Evolutionary conservation across 257 asterid species (phyloP).

Genomic region (Solanum gracilifrons): DNA sequence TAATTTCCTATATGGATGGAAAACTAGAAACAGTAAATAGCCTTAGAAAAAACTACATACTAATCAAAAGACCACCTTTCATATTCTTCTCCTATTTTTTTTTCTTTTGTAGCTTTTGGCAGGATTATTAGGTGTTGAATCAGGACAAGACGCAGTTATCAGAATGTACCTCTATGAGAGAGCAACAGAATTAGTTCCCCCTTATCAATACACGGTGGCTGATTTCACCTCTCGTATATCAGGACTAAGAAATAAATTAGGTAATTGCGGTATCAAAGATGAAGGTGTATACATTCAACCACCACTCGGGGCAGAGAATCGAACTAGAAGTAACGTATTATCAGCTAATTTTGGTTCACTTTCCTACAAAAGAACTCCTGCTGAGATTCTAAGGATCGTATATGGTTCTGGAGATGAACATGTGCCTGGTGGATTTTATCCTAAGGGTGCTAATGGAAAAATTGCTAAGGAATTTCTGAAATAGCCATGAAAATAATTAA

Average conservation of each 20-base stretch:
- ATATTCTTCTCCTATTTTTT: no score
- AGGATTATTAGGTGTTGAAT: constrained; percentile 36
- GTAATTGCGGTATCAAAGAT: constrained; percentile 25
- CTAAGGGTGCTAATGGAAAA: constrained; percentile 29
- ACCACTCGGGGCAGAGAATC: constrained; percentile 21
- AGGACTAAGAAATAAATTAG: constrained; percentile 25
- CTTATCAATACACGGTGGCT: constrained; percentile 25
- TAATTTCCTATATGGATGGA: no score
- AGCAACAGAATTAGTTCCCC: constrained; percentile 11
- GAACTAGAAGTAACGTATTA: constrained; percentile 20
- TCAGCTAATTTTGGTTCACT: constrained; percentile 29
- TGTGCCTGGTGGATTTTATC: constrained; percentile 32
- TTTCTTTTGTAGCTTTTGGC: constrained; percentile 23
- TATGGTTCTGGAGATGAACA: constrained; percentile 25
- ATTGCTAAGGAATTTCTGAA: constrained; percentile 21
- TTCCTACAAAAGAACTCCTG: constrained; percentile 22
- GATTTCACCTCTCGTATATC: constrained; percentile 33
- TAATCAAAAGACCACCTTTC: no score
- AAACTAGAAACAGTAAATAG: no score
- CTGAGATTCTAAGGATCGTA: constrained; percentile 22
- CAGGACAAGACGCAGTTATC: constrained; percentile 46
- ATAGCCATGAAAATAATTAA: neutral
- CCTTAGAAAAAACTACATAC: no score
- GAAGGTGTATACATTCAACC: constrained; percentile 30
- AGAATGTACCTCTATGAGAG: constrained; percentile 25